Conservation (phyloP, 2,329 filamentous ascomycete genomes). For the Stagonosporopsis chrysanthemi region DNA sequence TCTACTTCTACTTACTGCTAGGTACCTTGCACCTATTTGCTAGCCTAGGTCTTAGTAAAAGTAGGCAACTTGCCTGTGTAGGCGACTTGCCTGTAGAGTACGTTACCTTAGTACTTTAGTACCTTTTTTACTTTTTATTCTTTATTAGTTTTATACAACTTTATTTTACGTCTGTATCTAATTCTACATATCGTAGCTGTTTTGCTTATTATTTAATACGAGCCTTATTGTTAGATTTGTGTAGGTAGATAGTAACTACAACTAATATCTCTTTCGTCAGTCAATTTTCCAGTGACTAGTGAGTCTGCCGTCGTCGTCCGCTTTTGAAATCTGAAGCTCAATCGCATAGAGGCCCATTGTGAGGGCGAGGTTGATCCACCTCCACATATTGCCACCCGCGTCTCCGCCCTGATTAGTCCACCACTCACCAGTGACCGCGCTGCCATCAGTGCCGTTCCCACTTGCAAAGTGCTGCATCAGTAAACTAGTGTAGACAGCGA, state of each 20-base stretch:
- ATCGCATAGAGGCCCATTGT: constrained; percentile 91
- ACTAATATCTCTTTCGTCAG: constrained; percentile 49
- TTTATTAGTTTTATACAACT: too few species aligned
- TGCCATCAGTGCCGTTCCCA: constrained; percentile 60
- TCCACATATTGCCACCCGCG: constrained; percentile 83
- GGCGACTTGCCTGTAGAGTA: too few species aligned
- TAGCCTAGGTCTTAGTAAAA: too few species aligned
- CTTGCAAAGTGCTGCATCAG: constrained; percentile 92
- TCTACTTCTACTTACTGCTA: too few species aligned
- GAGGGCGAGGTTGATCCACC: constrained; percentile 89
- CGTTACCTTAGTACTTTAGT: too few species aligned
- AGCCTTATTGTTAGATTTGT: too few species aligned
- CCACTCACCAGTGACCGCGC: constrained; percentile 65
- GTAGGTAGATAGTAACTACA: not conserved
- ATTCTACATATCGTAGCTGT: too few species aligned
- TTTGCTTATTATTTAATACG: too few species aligned
- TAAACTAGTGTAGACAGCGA: constrained; percentile 94
- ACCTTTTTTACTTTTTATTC: too few species aligned
- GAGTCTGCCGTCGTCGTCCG: constrained; percentile 76
- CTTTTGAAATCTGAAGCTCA: constrained; percentile 85
- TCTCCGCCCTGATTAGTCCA: constrained; percentile 88
- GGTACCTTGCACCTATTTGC: too few species aligned
- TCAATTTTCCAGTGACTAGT: constrained; percentile 93
- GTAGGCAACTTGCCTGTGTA: too few species aligned
- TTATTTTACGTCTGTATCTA: too few species aligned